Percentiles rank a stretch among this genome's conserved stretches.
phyloP scores from a whole-genome alignment of 805 yeast species.

The Hanseniaspora thailandica region DNA sequence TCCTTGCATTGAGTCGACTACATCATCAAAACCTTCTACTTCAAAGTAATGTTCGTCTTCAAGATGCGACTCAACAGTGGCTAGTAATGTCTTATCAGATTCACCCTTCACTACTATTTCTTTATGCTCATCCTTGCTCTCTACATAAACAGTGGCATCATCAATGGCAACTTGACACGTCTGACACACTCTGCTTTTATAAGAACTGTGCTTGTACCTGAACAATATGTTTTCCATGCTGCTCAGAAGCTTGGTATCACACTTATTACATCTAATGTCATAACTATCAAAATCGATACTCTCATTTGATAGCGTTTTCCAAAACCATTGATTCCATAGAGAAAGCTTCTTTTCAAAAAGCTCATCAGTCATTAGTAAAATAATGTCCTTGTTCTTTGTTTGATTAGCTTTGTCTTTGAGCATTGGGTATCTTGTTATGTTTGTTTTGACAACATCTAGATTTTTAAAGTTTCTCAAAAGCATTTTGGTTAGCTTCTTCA shows the following conservation, averaged over 20 bases:
- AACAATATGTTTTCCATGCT: neutral
- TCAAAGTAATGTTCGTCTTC: neutral
- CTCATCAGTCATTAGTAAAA: neutral
- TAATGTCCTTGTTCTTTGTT: neutral
- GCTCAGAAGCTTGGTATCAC: neutral
- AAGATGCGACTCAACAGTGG: neutral
- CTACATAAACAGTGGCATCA: neutral
- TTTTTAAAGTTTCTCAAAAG: neutral
- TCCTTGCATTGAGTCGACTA: neutral
- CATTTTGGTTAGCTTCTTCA: neutral
- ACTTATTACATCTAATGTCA: neutral
- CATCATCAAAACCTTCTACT: neutral
- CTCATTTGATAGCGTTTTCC: neutral
- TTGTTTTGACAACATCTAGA: neutral
- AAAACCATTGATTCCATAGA: slow-evolving; percentile 8
- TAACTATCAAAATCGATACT: too few relatives aligned
- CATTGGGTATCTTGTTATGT: neutral
- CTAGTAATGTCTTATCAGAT: neutral
- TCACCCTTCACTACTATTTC: neutral
- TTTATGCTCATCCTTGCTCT: too few relatives aligned
- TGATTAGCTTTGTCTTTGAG: neutral
- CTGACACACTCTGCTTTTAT: neutral
- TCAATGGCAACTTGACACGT: neutral
- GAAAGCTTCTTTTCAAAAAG: neutral
- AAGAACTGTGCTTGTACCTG: neutral